A percentile compares a stretch with the other conserved stretches of the same genome.
Conservation (phyloP, 768 basidiomycete species). For the Sutorius australiensis region DNA sequence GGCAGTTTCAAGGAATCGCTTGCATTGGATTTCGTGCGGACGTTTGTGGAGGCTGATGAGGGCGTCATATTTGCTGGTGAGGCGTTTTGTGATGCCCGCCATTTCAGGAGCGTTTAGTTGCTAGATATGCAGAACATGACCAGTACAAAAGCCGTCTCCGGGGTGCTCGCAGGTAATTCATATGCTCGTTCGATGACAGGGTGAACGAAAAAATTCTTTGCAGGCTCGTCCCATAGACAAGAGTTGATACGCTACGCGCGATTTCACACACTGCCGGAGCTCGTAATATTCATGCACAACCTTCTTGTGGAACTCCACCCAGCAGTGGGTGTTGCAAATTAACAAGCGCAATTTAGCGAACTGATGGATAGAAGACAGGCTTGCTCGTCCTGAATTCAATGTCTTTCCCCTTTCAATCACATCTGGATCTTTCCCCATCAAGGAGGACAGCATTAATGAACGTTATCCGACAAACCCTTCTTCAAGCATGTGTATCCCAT, state of each 20-base stretch:
- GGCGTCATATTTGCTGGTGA: slow-evolving; percentile 67
- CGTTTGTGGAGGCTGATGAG: slow-evolving; percentile 44
- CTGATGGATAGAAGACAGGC: slow-evolving; percentile 36
- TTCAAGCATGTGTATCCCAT: slow-evolving; percentile 44
- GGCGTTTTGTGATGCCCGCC: slow-evolving; percentile 1
- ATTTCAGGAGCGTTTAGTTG: slow-evolving; percentile 3
- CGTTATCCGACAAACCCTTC: slow-evolving; percentile 49
- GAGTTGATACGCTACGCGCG: slow-evolving; percentile 24
- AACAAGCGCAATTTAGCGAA: not conserved
- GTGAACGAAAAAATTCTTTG: slow-evolving; percentile 1
- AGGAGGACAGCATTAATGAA: slow-evolving; percentile 46
- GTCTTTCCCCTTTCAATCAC: slow-evolving; percentile 61
- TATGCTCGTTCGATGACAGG: slow-evolving; percentile 7
- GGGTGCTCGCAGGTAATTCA: slow-evolving; percentile 24
- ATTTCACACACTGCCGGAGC: slow-evolving; percentile 47
- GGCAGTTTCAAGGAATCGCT: slow-evolving; percentile 63
- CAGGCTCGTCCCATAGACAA: slow-evolving; percentile 38
- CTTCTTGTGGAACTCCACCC: slow-evolving; percentile 47
- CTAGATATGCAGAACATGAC: slow-evolving; percentile 51
- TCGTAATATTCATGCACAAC: slow-evolving; percentile 57
- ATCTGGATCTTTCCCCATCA: slow-evolving; percentile 35
- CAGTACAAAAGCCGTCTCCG: slow-evolving; percentile 35
- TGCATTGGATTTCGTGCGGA: slow-evolving; percentile 46
- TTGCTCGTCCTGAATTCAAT: slow-evolving; percentile 66
- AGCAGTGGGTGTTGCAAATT: slow-evolving; percentile 39